Percentiles rank a stretch among this genome's conserved stretches.
Evolutionary conservation across 2,329 filamentous ascomycete genomes (phyloP).

Genomic region (Aulographum hederae): DNA sequence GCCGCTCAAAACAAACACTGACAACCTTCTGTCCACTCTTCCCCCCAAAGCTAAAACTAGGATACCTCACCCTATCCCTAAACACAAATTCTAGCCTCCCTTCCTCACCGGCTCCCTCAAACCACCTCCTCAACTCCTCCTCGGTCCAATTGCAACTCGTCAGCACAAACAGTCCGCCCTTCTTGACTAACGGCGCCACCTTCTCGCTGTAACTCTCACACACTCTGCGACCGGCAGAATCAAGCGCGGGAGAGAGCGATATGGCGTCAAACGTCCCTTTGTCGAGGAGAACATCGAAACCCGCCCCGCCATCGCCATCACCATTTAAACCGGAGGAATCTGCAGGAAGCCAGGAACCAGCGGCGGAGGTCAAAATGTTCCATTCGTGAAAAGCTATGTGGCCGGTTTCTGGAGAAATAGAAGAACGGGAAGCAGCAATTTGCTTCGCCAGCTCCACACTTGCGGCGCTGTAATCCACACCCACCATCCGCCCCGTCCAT

Average conservation of each 20-base stretch:
- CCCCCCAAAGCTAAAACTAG: constrained; percentile 76
- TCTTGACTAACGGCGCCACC: constrained; percentile 48
- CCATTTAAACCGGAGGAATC: too few relatives aligned
- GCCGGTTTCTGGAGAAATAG: too few relatives aligned
- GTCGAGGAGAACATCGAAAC: constrained; percentile 87
- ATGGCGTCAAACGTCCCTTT: constrained; percentile 98
- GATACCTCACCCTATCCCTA: constrained; percentile 58
- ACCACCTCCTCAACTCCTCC: constrained; percentile 66
- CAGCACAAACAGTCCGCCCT: constrained; percentile 58
- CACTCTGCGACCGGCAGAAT: constrained; percentile 35
- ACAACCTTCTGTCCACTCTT: constrained; percentile 77
- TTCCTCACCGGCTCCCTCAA: constrained; percentile 24
- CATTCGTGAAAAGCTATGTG: constrained; percentile 12
- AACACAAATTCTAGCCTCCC: constrained; percentile 39
- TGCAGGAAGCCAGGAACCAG: constrained; percentile 25
- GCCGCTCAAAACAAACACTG: constrained; percentile 65
- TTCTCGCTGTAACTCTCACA: constrained; percentile 59
- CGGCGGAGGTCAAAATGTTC: constrained; percentile 6
- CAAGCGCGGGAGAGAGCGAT: constrained; percentile 50
- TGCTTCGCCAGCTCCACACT: constrained; percentile 57
- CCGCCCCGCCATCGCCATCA: too few relatives aligned
- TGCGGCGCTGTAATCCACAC: constrained; percentile 68
- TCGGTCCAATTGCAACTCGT: constrained; percentile 99
- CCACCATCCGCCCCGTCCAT: constrained; percentile 56
- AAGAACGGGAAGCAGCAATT: constrained; percentile 29